phyloP scores from a whole-genome alignment of 148 eudicot species.

The Diospyros lotus region DNA sequence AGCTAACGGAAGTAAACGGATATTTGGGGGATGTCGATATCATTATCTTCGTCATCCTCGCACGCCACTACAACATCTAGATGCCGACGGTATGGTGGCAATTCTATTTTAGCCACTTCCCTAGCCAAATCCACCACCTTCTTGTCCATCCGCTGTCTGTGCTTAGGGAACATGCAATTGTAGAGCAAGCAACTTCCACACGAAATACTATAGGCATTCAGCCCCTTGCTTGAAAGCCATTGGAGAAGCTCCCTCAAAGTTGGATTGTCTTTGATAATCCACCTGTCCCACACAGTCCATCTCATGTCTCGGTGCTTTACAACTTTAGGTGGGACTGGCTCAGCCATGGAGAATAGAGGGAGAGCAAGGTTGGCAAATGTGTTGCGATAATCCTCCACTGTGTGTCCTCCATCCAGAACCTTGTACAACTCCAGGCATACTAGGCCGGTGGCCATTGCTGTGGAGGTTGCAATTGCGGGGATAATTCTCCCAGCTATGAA shows the following conservation, averaged over 20 bases:
- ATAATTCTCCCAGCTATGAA: conserved; percentile 89
- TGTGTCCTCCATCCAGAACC: conserved; percentile 64
- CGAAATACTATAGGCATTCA: conserved; percentile 75
- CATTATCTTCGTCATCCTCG: conserved; percentile 80
- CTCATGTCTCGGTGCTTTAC: conserved; percentile 70
- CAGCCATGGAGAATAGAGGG: conserved; percentile 88
- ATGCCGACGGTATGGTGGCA: conserved; percentile 74
- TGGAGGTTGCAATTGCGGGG: conserved; percentile 91
- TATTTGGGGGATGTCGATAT: conserved; percentile 70
- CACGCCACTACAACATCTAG: conserved; percentile 81
- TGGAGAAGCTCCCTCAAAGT: conserved; percentile 56
- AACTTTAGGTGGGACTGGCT: conserved; percentile 82
- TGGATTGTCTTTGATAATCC: conserved; percentile 63
- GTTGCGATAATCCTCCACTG: conserved; percentile 77
- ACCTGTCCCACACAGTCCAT: conserved; percentile 93
- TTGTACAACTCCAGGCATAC: conserved; percentile 96
- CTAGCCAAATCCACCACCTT: conserved; percentile 64
- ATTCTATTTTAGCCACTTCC: conserved; percentile 77
- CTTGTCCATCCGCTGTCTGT: conserved; percentile 77
- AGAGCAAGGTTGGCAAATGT: conserved; percentile 86
- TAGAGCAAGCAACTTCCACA: conserved; percentile 73
- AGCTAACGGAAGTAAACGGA: conserved; percentile 62
- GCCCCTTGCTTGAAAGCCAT: conserved; percentile 68
- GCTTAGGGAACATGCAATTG: conserved; percentile 80
- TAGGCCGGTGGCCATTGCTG: conserved; percentile 86